Conservation (phyloP, 2,329 filamentous ascomycete genomes). For the Endocalyx cinctus region DNA sequence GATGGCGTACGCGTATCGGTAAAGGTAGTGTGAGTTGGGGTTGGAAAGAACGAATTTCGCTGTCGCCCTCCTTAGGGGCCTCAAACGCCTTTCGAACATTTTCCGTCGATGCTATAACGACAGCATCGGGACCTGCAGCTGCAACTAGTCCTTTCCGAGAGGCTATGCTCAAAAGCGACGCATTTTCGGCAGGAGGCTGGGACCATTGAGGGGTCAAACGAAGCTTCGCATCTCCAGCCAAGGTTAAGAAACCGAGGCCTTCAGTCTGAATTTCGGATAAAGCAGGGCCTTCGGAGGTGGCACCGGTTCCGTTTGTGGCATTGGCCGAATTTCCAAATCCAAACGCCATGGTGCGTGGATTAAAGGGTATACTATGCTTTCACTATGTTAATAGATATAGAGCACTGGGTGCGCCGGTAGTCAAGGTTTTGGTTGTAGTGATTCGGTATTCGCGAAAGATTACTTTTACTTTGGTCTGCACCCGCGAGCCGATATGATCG, state of each 20-base stretch:
- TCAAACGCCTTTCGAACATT: conserved; percentile 72
- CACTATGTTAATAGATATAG: no score
- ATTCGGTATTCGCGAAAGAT: no score
- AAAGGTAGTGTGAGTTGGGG: conserved; percentile 71
- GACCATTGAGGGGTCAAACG: conserved; percentile 78
- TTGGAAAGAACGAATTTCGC: conserved; percentile 64
- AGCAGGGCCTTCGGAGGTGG: conserved; percentile 53
- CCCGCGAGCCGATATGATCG: no score
- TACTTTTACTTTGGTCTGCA: no score
- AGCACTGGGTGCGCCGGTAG: no score
- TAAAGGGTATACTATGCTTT: no score
- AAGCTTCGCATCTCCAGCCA: conserved; percentile 78
- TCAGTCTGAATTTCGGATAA: conserved; percentile 79
- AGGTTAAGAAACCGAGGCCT: conserved; percentile 75
- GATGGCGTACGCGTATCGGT: conserved; percentile 74
- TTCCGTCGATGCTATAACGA: conserved; percentile 74
- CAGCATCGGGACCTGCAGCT: conserved; percentile 75
- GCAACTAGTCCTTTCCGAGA: conserved; percentile 76
- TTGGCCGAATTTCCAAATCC: conserved; percentile 22
- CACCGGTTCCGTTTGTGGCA: conserved; percentile 16
- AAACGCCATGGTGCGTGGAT: conserved; percentile 21
- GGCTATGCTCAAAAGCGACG: conserved; percentile 81
- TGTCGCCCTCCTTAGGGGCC: conserved; percentile 52
- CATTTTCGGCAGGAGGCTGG: conserved; percentile 66
- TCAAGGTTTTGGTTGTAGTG: no score